Evolutionary conservation across 768 basidiomycete species (phyloP).

Genomic region (Lactarius pseudohatsudake): DNA sequence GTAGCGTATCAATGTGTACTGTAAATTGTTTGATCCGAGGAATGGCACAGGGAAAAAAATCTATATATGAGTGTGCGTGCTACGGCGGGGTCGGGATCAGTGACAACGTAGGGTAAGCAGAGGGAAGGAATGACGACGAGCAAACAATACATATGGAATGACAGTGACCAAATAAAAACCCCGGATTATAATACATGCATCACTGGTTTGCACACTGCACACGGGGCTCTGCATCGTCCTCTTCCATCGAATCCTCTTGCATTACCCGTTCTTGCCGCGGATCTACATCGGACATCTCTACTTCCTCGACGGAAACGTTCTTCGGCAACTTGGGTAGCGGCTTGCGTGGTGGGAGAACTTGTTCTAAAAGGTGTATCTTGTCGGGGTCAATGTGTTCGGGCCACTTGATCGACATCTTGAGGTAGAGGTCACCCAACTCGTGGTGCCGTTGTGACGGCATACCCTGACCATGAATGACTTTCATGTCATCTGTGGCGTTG

Average conservation of each 20-base stretch:
- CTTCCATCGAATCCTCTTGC: constrained; percentile 83
- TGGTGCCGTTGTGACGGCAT: constrained; percentile 99
- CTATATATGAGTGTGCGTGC: constrained; percentile 26
- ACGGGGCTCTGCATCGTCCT: constrained; percentile 86
- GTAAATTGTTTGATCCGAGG: constrained; percentile 5
- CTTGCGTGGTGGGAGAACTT: constrained; percentile 78
- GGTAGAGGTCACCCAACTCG: constrained; percentile 89
- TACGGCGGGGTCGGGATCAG: constrained; percentile 17
- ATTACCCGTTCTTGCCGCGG: constrained; percentile 55
- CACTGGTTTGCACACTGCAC: constrained; percentile 96
- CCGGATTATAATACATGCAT: constrained; percentile 27
- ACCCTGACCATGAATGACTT: constrained; percentile 91
- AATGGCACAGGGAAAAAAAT: constrained; percentile 12
- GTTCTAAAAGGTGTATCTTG: constrained; percentile 71
- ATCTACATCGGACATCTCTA: constrained; percentile 76
- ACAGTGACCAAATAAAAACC: constrained; percentile 16
- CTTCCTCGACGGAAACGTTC: constrained; percentile 76
- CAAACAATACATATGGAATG: constrained; percentile 24
- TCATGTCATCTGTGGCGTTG: constrained; percentile 65
- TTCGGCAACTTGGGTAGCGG: constrained; percentile 67
- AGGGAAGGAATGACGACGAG: constrained; percentile 4
- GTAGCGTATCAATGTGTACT: constrained; percentile 14
- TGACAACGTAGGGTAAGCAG: constrained; percentile 23
- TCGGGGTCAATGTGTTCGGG: constrained; percentile 75
- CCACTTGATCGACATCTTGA: constrained; percentile 86